Base-by-base conservation (phyloP, 2,329 filamentous ascomycete genomes). In the Colletotrichum godetiae region DNA sequence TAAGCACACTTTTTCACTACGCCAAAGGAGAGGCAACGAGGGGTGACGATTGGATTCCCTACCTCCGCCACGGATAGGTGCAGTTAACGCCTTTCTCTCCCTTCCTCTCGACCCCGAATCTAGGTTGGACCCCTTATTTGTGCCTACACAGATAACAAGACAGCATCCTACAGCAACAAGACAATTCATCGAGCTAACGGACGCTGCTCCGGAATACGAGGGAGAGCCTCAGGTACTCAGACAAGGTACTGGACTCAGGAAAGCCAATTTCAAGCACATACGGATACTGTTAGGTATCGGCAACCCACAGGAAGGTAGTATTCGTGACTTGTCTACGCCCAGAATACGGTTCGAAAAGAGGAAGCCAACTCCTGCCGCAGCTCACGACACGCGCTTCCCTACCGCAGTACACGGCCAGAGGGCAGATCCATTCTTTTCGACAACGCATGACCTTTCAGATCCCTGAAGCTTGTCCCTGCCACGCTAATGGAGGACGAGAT, bases 371-470 rank as follows among this genome's bases (percentile, higher is more conserved):
- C 37, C 29, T 37, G 37, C 22, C 19, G 37, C 27, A 63, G 37
- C 19, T 59, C 42, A 31, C 12, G 19, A n/a, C 49, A 6, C 37
- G 31, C 31, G 37, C 15, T 8, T 19, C 24, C 11, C 33, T 37
- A 15, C 37, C 27, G 27, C 27, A 29, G 27, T 29, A 60, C 24
- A 42, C 4, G 13, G 13, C 35, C 35, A 42, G n/a, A 64, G 61
- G 27, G 49, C 31, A 64, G 22, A 65, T 19, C 42, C 29, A 13
- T 27, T 61, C 60, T 61, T 61, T 19, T 24, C 33, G 42, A 56
- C 65, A 72, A 56, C 69, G 69, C 69, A 72, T 68, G 69, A 72
- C 56, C 57, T 59, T 24, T 29, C 33, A 59, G 59, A 63, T 65
- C 69, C 69, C 69, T 72, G 69, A 55, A 29, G 66, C 69, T 62